These are phyloP conservation scores for Calonectria hawksworthii DNA, from an alignment of 2,329 filamentous ascomycete species.

Conservation along the genomic window DNA sequence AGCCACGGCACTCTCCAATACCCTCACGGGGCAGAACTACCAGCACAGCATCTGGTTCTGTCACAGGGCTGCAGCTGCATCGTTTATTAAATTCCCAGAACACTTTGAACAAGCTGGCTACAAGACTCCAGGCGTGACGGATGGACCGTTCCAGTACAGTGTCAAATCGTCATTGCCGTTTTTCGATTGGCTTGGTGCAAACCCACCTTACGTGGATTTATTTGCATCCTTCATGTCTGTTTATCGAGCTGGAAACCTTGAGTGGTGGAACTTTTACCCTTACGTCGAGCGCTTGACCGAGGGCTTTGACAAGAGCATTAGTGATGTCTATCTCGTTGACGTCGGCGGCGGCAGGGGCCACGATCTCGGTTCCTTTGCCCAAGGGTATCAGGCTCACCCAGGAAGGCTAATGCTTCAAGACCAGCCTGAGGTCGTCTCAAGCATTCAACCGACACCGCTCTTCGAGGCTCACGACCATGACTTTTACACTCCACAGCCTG, in stretches of 20 bases:
- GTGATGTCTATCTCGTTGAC: neutral
- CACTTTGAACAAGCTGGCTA: neutral
- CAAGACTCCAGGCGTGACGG: neutral
- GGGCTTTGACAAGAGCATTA: neutral
- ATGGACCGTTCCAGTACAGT: neutral
- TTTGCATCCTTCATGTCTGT: conserved; percentile 2
- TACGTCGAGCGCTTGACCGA: neutral
- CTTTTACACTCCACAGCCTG: neutral
- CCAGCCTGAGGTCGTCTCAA: neutral
- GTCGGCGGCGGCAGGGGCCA: neutral
- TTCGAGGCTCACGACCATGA: neutral
- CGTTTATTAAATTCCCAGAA: neutral
- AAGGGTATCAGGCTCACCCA: neutral
- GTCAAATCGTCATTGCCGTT: neutral
- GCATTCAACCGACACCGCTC: neutral
- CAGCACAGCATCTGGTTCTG: conserved; percentile 2
- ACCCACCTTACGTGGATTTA: neutral
- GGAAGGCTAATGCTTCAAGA: neutral
- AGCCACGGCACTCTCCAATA: neutral
- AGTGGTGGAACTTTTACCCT: neutral
- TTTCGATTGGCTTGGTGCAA: neutral
- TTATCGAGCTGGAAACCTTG: neutral
- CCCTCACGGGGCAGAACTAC: neutral
- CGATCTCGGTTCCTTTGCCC: neutral
- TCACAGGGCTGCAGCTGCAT: neutral